A percentile compares a stretch with the other conserved stretches of the same genome.
Evolutionary conservation across 352 stramenopile species (phyloP).

Genomic region (Achlya hypogyna): DNA sequence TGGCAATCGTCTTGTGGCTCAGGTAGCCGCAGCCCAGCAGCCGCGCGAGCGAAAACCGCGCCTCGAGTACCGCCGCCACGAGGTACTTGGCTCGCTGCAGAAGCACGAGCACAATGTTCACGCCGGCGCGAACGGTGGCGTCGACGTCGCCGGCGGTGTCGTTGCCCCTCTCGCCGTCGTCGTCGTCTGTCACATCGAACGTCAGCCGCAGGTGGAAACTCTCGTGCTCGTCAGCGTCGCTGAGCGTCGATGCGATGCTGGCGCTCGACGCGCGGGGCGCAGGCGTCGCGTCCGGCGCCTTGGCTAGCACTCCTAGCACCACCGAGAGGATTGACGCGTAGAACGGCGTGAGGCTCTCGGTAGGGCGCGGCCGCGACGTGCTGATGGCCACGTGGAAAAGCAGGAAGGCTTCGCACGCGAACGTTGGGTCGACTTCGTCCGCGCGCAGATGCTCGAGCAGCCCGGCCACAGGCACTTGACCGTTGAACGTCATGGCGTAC

Average conservation of each 20-base stretch:
- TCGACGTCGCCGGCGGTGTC: constrained; percentile 26
- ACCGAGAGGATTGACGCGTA: constrained; percentile 37
- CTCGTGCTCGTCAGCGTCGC: constrained; percentile 21
- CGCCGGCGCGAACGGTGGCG: constrained; percentile 51
- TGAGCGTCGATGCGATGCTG: constrained; percentile 30
- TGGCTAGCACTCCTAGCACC: constrained; percentile 42
- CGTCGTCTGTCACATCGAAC: constrained; percentile 27
- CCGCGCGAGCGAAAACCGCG: constrained; percentile 61
- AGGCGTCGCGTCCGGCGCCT: not conserved
- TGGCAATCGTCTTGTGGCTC: constrained; percentile 58
- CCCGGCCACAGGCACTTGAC: constrained; percentile 49
- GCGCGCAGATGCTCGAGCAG: constrained; percentile 41
- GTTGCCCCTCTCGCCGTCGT: not conserved
- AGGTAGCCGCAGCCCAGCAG: constrained; percentile 62
- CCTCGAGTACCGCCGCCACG: constrained; percentile 48
- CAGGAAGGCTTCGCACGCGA: constrained; percentile 69
- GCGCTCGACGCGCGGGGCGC: constrained; percentile 27
- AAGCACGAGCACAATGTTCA: constrained; percentile 62
- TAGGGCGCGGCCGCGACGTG: constrained; percentile 50
- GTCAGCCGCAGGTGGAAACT: constrained; percentile 1
- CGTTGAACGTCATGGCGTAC: constrained; percentile 74
- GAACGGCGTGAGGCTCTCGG: constrained; percentile 49
- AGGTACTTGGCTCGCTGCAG: constrained; percentile 60
- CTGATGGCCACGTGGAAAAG: constrained; percentile 63
- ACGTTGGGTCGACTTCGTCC: constrained; percentile 33